phyloP scores from a whole-genome alignment of 192 early-diverging fungal genomes.

The Phycomyces nitens region DNA sequence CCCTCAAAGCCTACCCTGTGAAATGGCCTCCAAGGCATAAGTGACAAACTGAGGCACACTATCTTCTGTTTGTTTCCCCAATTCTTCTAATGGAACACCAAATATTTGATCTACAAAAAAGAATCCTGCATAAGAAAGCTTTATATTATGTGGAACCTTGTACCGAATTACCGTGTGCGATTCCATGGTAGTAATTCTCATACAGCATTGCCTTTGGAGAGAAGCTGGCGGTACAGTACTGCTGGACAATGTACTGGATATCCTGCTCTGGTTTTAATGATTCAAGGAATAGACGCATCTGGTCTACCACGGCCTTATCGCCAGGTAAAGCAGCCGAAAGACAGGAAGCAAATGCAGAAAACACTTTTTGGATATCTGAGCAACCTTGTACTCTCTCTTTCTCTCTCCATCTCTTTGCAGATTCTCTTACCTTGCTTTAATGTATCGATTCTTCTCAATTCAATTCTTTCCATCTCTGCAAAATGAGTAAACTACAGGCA shows the following conservation, averaged over 20 bases:
- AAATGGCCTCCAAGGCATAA: conserved; percentile 56
- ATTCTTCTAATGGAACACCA: conserved; percentile 70
- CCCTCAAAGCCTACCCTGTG: conserved; percentile 37
- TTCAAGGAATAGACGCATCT: conserved; percentile 55
- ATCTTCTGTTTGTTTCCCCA: conserved; percentile 54
- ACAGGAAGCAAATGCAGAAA: conserved; percentile 46
- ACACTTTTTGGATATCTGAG: conserved; percentile 25
- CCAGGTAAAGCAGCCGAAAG: conserved; percentile 45
- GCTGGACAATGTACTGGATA: conserved; percentile 72
- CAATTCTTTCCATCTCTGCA: conserved; percentile 46
- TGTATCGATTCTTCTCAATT: conserved; percentile 44
- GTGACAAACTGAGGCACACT: conserved; percentile 60
- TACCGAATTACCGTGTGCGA: conserved; percentile 48
- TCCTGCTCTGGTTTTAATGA: conserved; percentile 76
- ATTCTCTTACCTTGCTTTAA: conserved; percentile 43
- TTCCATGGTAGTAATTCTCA: conserved; percentile 64
- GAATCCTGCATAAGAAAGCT: background rate
- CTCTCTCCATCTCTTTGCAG: too few species aligned
- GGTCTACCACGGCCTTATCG: conserved; percentile 57
- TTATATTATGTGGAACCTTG: background rate
- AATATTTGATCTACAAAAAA: conserved; percentile 76
- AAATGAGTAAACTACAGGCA: conserved; percentile 47
- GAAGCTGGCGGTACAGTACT: conserved; percentile 67
- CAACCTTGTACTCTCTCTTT: conserved; percentile 2
- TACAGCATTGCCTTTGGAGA: conserved; percentile 69